Base-by-base conservation (phyloP, 768 basidiomycete species). In the Tulasnella sp. region DNA sequence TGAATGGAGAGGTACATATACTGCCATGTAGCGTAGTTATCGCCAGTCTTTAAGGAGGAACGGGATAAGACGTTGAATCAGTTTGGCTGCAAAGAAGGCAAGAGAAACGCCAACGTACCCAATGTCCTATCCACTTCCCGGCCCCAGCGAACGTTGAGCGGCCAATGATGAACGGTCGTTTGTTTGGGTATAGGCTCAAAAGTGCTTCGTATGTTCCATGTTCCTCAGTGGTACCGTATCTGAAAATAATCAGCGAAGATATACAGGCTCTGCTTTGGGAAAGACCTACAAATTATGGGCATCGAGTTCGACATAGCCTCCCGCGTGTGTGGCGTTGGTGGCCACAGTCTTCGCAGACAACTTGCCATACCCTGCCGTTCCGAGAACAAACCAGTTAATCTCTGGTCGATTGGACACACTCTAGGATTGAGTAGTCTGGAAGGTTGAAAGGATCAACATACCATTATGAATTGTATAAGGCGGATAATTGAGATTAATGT, bases 391-490 rank as follows among this genome's bases (percentile, higher is more conserved):
- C n/a, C n/a, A n/a, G n/a, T n/a, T n/a, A n/a, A n/a, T n/a, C n/a
- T n/a, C n/a, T n/a, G n/a, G n/a, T n/a, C n/a, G n/a, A n/a, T n/a
- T n/a, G n/a, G n/a, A n/a, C n/a, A n/a, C n/a, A n/a, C n/a, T n/a
- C n/a, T n/a, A n/a, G n/a, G n/a, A n/a, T n/a, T n/a, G n/a, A n/a
- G n/a, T n/a, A n/a, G n/a, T n/a, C n/a, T n/a, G n/a, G 15, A 9
- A 2, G 43, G 60, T n/a, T n/a, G n/a, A n/a, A n/a, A n/a, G n/a
- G n/a, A n/a, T n/a, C n/a, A n/a, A n/a, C 72, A 62, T 43, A 80
- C 84, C 83, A 61, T 88, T 85, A 70, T 86, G 82, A 55, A 88
- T 83, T 1, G 81, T 73, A 61, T 87, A 87, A 12, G 82, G 79
- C 9, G 84, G 85, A 0, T 61, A 63, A 66, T 80, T 83, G 29